Base-by-base conservation (phyloP, 1,284 basidiomycete genomes). In the Fomitopsis pinicola region DNA sequence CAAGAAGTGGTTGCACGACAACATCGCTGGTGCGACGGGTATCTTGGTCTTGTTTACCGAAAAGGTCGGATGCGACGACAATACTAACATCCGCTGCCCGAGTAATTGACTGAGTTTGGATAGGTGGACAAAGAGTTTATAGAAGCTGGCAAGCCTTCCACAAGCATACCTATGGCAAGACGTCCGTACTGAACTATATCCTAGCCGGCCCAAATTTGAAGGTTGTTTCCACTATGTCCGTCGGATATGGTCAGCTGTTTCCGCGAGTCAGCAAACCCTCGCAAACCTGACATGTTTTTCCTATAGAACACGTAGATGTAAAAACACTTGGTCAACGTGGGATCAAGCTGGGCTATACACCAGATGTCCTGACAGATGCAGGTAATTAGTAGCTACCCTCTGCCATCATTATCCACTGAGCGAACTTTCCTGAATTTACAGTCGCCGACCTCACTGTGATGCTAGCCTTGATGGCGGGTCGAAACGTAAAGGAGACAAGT, bases 391-490 rank as follows among this genome's bases (percentile, higher is more conserved):
- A 38, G 53, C 19, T 12, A 36, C 10, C 10, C 26, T 35, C 15
- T 22, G 14, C 50, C 53, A 44, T 30, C 36, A 68, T 52, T 26
- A 48, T 0, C 38, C 14, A 15, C 59, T 33, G 22, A 59, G 3
- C 57, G 17, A 58, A n/a, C 10, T 30, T 66, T 17, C 61, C 57
- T 44, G 62, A 1, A 26, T 33, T 40, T 33, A 1, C 66, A 89
- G 94, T 95, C 38, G 95, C 96, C 10, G 96, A 98, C 73, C 74
- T 94, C 10, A 85, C 89, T 0, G 81, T 97, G 48, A 92, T 97
- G 87, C 84, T 99, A 5, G 88, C 89, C 1, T 82, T 99, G 36
- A 97, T 97, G 94, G 92, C 94, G 0, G 85, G 89, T 57, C 83
- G 96, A 19, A 89, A 93, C 55, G 89, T 81, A 1, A 87, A 86